Conservation (phyloP, 345 rosid genomes). For the Arabidopsis thaliana region DNA sequence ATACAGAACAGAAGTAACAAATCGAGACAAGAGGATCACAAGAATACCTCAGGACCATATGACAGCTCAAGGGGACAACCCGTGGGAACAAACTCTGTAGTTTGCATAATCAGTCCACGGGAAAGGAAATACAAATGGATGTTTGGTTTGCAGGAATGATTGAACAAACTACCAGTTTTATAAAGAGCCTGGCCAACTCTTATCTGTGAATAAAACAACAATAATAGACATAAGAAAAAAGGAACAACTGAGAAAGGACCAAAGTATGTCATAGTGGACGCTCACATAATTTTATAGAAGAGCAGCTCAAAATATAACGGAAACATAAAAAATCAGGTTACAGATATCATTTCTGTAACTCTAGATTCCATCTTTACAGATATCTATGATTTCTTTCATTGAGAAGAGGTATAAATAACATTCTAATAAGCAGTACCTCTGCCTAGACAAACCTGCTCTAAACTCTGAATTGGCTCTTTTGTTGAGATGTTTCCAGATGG, state of each 20-base stretch:
- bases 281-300: not conserved
- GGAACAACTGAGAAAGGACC: not conserved
- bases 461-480: constrained; percentile 50
- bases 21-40: constrained; percentile 24
- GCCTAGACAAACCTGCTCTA: constrained; percentile 74
- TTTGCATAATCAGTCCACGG: constrained; percentile 64
- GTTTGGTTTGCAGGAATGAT: constrained; percentile 91
- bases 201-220: constrained; percentile 50
- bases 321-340: constrained; percentile 12
- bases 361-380: constrained; percentile 5
- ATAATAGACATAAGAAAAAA: constrained; percentile 14
- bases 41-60: constrained; percentile 81
- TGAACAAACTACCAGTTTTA: constrained; percentile 72
- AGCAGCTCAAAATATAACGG: not conserved
- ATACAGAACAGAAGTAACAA: not conserved
- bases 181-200: constrained; percentile 87
- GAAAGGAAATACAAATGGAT: constrained; percentile 86
- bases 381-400: constrained; percentile 9
- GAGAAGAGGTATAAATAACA: constrained; percentile 23
- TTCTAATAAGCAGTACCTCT: constrained; percentile 38
- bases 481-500: constrained; percentile 46
- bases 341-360: not conserved
- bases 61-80: constrained; percentile 82
- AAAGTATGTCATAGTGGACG: not conserved
- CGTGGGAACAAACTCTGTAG: constrained; percentile 62